Conservation (phyloP, 495 filamentous ascomycete species). For the Aspergillus taichungensis region DNA sequence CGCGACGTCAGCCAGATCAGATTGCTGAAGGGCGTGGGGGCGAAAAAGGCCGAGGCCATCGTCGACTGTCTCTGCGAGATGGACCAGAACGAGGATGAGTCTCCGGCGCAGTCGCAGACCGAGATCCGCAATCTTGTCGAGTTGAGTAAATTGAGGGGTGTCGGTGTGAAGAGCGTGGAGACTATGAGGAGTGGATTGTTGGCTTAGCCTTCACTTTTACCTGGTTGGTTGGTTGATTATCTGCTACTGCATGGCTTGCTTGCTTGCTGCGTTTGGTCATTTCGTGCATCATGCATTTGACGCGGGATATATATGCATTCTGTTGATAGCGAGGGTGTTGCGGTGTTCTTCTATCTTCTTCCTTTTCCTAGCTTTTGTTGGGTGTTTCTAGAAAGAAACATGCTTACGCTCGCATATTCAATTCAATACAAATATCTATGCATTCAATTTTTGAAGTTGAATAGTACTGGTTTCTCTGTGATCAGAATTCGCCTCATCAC, state of each 20-base stretch:
- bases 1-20: conserved; percentile 60
- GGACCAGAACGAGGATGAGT: conserved; percentile 21
- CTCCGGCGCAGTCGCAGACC: conserved; percentile 18
- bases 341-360: too few species aligned
- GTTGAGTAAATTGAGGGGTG: conserved; percentile 41
- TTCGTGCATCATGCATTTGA: too few species aligned
- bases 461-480: too few species aligned
- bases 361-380: too few species aligned
- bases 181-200: conserved; percentile 44
- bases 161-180: conserved; percentile 44
- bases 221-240: background rate
- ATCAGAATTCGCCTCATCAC: too few species aligned
- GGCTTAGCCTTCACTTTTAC: conserved; percentile 13
- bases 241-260: conserved; percentile 6
- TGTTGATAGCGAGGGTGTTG: too few species aligned
- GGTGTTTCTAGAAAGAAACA: too few species aligned
- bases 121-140: conserved; percentile 36
- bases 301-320: too few species aligned
- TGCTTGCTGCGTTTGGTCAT: too few species aligned
- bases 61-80: conserved; percentile 44
- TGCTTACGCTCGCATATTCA: too few species aligned
- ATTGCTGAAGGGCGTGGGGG: conserved; percentile 56
- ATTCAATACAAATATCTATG: background rate
- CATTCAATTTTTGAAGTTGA: conserved; percentile 4
- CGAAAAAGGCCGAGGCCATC: conserved; percentile 47